Percentiles rank a stretch among this genome's conserved stretches.
Evolutionary conservation across 495 filamentous ascomycete species (phyloP).

Genomic region (Aspergillus mulundensis): DNA sequence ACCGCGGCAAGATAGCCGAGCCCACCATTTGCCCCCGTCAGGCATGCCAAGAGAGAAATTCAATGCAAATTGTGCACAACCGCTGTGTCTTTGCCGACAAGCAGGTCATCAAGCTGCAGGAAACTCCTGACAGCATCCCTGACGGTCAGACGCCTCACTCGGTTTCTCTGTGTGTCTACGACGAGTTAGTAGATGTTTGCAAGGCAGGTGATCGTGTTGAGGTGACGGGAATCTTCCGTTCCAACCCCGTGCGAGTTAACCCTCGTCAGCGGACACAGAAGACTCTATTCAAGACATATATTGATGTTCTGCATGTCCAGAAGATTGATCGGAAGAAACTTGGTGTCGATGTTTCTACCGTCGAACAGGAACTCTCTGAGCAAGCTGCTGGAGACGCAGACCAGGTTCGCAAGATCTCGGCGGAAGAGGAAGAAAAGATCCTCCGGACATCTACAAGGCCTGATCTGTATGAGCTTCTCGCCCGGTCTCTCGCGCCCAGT

Average conservation of each 20-base stretch:
- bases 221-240: constrained; percentile 94
- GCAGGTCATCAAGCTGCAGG: constrained; percentile 97
- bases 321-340: constrained; percentile 93
- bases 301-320: constrained; percentile 92
- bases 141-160: constrained; percentile 97
- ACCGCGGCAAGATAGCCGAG: constrained; percentile 93
- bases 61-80: constrained; percentile 98
- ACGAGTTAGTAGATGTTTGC: constrained; percentile 95
- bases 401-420: constrained; percentile 74
- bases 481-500: constrained; percentile 88
- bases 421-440: constrained; percentile 92
- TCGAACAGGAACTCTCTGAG: constrained; percentile 79
- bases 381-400: constrained; percentile 71
- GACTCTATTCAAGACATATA: constrained; percentile 93
- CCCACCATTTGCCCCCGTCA: constrained; percentile 83
- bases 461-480: constrained; percentile 91
- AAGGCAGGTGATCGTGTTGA: constrained; percentile 96
- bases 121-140: constrained; percentile 91
- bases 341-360: constrained; percentile 84
- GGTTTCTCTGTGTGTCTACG: constrained; percentile 92
- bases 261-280: constrained; percentile 89
- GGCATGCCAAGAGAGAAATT: constrained; percentile 81
- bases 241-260: constrained; percentile 91
- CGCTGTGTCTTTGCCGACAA: constrained; percentile 93
- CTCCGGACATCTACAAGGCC: constrained; percentile 71